Evolutionary conservation across 257 asterid genomes (phyloP), one percentile per base, ranked within the genome.

Genomic region (Anisodus acutangulus): DNA sequence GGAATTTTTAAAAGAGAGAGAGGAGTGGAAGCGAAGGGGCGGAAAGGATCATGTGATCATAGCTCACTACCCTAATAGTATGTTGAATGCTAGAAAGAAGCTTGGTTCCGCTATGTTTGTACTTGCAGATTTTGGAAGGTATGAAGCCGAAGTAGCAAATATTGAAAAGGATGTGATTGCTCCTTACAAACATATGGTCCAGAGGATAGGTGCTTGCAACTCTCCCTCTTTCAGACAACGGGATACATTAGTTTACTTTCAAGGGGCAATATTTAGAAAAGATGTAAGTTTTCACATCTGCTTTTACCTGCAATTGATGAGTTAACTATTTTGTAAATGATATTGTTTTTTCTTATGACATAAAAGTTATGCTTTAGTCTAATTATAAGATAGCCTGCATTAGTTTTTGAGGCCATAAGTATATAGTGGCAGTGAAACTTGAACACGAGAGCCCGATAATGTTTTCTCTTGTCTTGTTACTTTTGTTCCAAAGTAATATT

Each of bases 181-280:
- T 76, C 98, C 98, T 68, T 95, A 93, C 85, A 95, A 91, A 89
- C 98, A 95, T 66, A 94, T 92, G 94, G 98, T 95, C 69, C 91
- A 83, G 86, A 76, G 90, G 2, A 70, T 92, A 80, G 66, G 84
- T 2, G 81, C 81, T 35, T 85, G n/a, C 31, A 76, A 87, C 16
- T 95, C 98, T 0, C 47, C 88, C 55, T 85, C 95, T 6, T 95
- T 92, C 39, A 80, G 86, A 43, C 84, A 89, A 37, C 90, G 97
- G 6, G 86, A 88, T 12, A 91, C 47, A 2, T 80, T 93, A 91
- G 87, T 85, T 84, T 95, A 89, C 85, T 95, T 95, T 88, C 93
- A 89, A 90, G 98, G 98, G 64, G 98, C 97, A 41, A 93, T 95
- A 72, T 86, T 89, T 68, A 74, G 98, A 85, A 95, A 93, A 92